These are phyloP conservation scores for Nidula microcarpa DNA, from an alignment of 768 basidiomycete species.

Conservation along the genomic window DNA sequence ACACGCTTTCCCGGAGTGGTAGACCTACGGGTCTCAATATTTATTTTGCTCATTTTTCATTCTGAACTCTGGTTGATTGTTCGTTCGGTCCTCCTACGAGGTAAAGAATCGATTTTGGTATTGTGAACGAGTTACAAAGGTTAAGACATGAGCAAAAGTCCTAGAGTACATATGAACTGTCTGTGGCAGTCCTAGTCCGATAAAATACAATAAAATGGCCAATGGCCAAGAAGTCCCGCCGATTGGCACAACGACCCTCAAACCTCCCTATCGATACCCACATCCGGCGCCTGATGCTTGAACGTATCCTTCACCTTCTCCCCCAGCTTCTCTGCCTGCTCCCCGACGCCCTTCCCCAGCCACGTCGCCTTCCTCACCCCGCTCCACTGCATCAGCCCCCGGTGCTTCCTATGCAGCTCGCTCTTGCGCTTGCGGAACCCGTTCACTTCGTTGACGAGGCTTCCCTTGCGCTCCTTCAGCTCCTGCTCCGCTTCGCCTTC, in stretches of 20 bases:
- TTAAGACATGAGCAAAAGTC: too few relatives aligned
- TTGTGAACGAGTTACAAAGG: too few relatives aligned
- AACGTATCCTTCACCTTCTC: constrained; percentile 34
- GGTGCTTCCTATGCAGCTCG: constrained; percentile 49
- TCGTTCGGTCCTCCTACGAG: too few relatives aligned
- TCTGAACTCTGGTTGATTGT: too few relatives aligned
- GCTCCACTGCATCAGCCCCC: constrained; percentile 63
- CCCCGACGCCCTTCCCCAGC: constrained; percentile 49
- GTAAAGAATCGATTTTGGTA: too few relatives aligned
- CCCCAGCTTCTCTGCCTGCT: constrained; percentile 33
- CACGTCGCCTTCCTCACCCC: constrained; percentile 52
- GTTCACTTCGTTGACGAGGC: constrained; percentile 26
- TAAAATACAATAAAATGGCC: too few relatives aligned
- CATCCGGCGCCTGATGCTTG: constrained; percentile 24
- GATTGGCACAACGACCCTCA: constrained; percentile 6
- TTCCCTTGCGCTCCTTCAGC: constrained; percentile 10
- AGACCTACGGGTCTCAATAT: constrained; percentile 59
- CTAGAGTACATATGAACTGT: too few relatives aligned
- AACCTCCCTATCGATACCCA: constrained; percentile 36
- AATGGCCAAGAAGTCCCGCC: too few relatives aligned
- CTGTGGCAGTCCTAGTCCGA: too few relatives aligned
- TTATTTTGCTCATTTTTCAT: constrained; percentile 28
- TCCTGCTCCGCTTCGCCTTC: constrained; percentile 7
- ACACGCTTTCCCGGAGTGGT: constrained; percentile 97
- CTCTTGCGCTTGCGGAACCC: constrained; percentile 39